phyloP scores from a whole-genome alignment of 371 early-diverging fungal species.

The Batkoa obscura region DNA sequence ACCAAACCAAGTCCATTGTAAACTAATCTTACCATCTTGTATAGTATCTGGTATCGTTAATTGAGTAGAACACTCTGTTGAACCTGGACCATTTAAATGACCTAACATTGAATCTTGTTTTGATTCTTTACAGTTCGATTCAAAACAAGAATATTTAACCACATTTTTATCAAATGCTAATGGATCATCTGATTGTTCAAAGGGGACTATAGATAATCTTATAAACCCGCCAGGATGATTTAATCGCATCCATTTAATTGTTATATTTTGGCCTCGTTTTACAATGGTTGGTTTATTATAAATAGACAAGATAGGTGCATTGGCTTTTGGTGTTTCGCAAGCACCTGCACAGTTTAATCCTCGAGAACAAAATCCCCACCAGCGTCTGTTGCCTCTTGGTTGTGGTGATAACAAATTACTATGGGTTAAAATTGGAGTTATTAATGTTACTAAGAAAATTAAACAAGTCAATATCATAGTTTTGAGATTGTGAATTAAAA shows the following conservation, averaged over 20 bases:
- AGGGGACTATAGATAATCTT: conserved; percentile 28
- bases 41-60: conserved; percentile 26
- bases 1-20: conserved; percentile 42
- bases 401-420: neutral
- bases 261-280: conserved; percentile 22
- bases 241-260: conserved; percentile 24
- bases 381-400: neutral
- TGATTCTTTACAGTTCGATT: conserved; percentile 21
- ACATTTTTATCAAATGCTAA: conserved; percentile 23
- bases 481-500: too few relatives aligned
- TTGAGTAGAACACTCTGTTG: conserved; percentile 19
- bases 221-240: conserved; percentile 45
- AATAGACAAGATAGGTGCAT: neutral
- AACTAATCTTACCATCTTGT: conserved; percentile 25
- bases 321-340: neutral
- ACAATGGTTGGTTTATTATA: neutral
- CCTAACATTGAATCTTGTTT: conserved; percentile 6
- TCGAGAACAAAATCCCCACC: conserved; percentile 4
- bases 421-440: neutral
- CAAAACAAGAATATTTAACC: conserved; percentile 30
- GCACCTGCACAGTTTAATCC: neutral
- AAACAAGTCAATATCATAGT: too few relatives aligned
- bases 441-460: too few relatives aligned
- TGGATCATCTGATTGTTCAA: conserved; percentile 26
- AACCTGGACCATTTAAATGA: conserved; percentile 19